phyloP scores from a whole-genome alignment of 2,329 filamentous ascomycete species.

The Trichoderma hamatum region DNA sequence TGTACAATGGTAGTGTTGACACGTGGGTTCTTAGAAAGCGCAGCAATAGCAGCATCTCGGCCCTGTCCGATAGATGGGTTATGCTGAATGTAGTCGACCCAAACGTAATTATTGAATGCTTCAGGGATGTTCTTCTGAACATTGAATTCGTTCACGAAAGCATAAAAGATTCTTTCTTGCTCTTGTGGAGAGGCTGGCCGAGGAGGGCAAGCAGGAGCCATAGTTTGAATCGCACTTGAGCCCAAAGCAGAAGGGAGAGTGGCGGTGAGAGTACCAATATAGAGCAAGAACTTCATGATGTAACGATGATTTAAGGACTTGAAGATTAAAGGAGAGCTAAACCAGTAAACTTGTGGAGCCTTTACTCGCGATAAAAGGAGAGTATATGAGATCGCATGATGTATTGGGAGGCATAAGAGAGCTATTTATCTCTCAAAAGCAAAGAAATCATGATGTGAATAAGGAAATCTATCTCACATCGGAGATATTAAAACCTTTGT shows the following conservation, averaged over 20 bases:
- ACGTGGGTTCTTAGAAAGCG: not conserved
- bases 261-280: conserved; percentile 1
- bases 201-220: not conserved
- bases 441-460: not conserved
- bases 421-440: not conserved
- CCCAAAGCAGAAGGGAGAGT: not conserved
- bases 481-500: not conserved
- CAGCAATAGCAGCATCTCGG: conserved; percentile 6
- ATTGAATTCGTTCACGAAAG: not conserved
- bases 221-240: not conserved
- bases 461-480: not conserved
- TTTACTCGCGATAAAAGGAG: not conserved
- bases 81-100: conserved; percentile 18
- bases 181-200: conserved; percentile 1
- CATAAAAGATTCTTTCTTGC: not conserved
- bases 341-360: not conserved
- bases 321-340: not conserved
- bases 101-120: conserved; percentile 9
- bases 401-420: not conserved
- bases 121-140: conserved; percentile 1
- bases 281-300: not conserved
- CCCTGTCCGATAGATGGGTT: conserved; percentile 9
- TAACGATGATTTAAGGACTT: not conserved
- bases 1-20: not conserved
- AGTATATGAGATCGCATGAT: not conserved